Evolutionary conservation across 148 eudicot genomes (phyloP), one percentile per base, ranked within the genome.

Genomic region (Cornus suecica): DNA sequence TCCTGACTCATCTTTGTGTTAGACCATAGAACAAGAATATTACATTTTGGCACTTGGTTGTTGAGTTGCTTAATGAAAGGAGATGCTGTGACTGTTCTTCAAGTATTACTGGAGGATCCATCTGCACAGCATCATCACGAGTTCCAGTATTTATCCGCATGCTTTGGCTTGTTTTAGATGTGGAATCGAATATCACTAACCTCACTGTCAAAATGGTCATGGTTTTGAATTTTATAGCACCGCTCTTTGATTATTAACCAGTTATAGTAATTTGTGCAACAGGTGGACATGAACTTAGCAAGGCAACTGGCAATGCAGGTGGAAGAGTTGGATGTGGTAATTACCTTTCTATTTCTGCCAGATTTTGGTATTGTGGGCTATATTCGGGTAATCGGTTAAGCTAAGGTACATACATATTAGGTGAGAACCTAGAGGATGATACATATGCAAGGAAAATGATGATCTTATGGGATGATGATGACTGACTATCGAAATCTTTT

Each of bases 201-300:
- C 52, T 45, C 11, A 27, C 30, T 24, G 23, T 72, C 22, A 34
- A 22, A 63, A 18, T 71, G 71, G 37, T 16, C 23, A 25, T 34
- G 68, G 29, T 71, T 63, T 52, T 18, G 15, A 41, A 51, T 70
- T 6, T 72, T 10, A 8, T n/a, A 52, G 61, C 10, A 18, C 5
- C 42, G 24, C 32, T 62, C 10, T 15, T 76, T 66, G 29, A 62
- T 30, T 28, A 37, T 66, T 58, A 18, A n/a, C 83, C 82, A 62
- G 79, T 74, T 48, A 26, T 29, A 62, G 31, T 2, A 16, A 67
- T 78, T 76, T 34, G 74, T 80, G 75, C 77, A 72, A 83, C 86
- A 90, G 97, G 95, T 66, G 93, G 93, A 62, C 97, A 90, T 81
- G 93, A 92, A 85, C 97, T 92, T 79, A 93, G 97, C 93, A 93